Evolutionary conservation across 1,284 basidiomycete species (phyloP).

Genomic region (Marasmius tenuissimus): DNA sequence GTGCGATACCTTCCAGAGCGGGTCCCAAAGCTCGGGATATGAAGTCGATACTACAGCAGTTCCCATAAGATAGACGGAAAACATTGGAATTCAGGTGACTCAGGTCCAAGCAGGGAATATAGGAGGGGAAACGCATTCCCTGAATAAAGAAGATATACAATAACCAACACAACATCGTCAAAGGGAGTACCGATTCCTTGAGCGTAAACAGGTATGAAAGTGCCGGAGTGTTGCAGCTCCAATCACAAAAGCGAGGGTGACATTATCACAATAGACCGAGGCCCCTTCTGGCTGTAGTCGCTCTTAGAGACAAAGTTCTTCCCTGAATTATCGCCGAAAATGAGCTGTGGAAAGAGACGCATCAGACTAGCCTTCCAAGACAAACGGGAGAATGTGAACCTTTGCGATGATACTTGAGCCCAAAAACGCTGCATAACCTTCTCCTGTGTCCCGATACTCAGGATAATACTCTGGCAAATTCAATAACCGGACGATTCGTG

Average conservation of each 20-base stretch:
- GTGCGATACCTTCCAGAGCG: no score
- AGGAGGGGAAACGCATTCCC: no score
- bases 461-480: conserved; percentile 92
- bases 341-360: conserved; percentile 36
- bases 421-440: conserved; percentile 82
- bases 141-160: no score
- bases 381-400: conserved; percentile 42
- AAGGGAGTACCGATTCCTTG: no score
- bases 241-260: conserved; percentile 65
- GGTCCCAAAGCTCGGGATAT: no score
- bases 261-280: conserved; percentile 71
- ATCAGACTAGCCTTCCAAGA: conserved; percentile 11
- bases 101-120: no score
- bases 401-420: conserved; percentile 88
- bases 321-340: conserved; percentile 61
- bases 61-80: no score
- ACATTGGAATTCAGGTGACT: no score
- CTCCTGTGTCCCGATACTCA: conserved; percentile 85
- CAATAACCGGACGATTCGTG: conserved; percentile 64
- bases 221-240: no score
- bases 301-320: conserved; percentile 76
- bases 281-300: conserved; percentile 73
- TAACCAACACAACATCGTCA: no score
- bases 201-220: no score
- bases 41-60: no score